Percentiles rank a stretch among this genome's conserved stretches.
phyloP scores from a whole-genome alignment of 2,329 filamentous ascomycete genomes.

The Fusarium sp. region DNA sequence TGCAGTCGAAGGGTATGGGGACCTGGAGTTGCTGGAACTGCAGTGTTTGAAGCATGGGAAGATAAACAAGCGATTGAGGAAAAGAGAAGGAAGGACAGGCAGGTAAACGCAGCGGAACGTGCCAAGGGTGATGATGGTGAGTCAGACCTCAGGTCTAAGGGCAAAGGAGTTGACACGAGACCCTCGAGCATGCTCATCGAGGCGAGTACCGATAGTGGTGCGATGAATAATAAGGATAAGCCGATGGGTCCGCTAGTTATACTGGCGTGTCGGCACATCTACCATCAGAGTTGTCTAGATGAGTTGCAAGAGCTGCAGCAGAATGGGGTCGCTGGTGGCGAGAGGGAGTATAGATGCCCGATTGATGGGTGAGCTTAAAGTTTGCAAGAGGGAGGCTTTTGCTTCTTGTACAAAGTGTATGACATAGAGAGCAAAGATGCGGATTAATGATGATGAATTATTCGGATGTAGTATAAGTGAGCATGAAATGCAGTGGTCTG shows the following conservation, averaged over 20 bases:
- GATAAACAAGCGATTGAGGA: constrained; percentile 66
- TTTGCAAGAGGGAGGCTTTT: constrained; percentile 17
- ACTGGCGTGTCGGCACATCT: constrained; percentile 78
- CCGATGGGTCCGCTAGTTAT: constrained; percentile 75
- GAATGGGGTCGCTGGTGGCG: constrained; percentile 60
- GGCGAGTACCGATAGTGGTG: constrained; percentile 43
- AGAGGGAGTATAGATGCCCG: constrained; percentile 67
- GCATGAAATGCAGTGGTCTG: not conserved
- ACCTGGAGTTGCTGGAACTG: constrained; percentile 77
- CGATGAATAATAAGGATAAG: constrained; percentile 55
- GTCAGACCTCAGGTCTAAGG: constrained; percentile 57
- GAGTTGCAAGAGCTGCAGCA: constrained; percentile 69
- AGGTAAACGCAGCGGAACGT: constrained; percentile 54
- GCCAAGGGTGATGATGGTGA: constrained; percentile 55
- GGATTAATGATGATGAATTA: constrained; percentile 48
- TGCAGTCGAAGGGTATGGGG: constrained; percentile 90
- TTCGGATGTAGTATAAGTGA: constrained; percentile 5
- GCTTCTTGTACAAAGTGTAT: constrained; percentile 46
- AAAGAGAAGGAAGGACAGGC: constrained; percentile 59
- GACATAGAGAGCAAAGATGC: constrained; percentile 43
- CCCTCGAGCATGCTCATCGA: constrained; percentile 58
- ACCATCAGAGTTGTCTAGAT: constrained; percentile 78
- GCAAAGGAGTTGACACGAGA: constrained; percentile 58
- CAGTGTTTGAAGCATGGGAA: constrained; percentile 87
- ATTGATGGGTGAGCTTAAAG: constrained; percentile 63